Base-by-base conservation (phyloP, 768 basidiomycete genomes). In the Phanerodontia chrysosporium region DNA sequence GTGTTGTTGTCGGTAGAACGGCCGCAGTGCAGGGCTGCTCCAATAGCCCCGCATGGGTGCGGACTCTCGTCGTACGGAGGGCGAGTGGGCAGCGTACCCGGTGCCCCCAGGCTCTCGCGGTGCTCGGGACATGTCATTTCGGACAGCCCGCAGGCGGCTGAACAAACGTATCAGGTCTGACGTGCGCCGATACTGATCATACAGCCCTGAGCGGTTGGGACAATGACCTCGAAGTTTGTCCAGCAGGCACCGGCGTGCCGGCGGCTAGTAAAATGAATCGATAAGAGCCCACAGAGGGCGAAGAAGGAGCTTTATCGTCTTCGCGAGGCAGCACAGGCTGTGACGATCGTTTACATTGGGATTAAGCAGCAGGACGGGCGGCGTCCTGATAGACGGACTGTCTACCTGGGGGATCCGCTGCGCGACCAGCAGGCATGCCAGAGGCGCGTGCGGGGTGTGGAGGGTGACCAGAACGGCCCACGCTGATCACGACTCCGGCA, bases 401-500 rank as follows among this genome's bases (percentile, higher is more conserved):
- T 28, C 30, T 7, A 3, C 6, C 24, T 48, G 46, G 18, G 46
- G 27, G 46, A 22, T 13, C 18, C 21, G 52, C 22, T 35, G 36
- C 24, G 42, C 36, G 52, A 53, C 36, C 24, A 25, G 32, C 32
- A 13, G 52, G 28, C 49, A 51, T 16, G 49, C 28, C 12, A 27
- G 48, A 25, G 48, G 25, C 48, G 48, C 51, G 18, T 55, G 53
- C 35, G 39, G 39, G 53, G 53, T 25, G 21, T n/a, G n/a, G n/a
- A 14, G 18, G 22, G 18, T 25, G 18, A 55, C 36, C 53, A 42
- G 53, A 45, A 32, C 44, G 44, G 42, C 51, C 27, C 46, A 44
- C 35, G 55, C 22, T 53, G 52, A 53, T 53, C 52, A 32, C 14
- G 30, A 21, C 13, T 21, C 52, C 52, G 52, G 52, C 52, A 27